Evolutionary conservation across 768 basidiomycete genomes (phyloP), one percentile per base, ranked within the genome.

Genomic region (Boletus insuetus): DNA sequence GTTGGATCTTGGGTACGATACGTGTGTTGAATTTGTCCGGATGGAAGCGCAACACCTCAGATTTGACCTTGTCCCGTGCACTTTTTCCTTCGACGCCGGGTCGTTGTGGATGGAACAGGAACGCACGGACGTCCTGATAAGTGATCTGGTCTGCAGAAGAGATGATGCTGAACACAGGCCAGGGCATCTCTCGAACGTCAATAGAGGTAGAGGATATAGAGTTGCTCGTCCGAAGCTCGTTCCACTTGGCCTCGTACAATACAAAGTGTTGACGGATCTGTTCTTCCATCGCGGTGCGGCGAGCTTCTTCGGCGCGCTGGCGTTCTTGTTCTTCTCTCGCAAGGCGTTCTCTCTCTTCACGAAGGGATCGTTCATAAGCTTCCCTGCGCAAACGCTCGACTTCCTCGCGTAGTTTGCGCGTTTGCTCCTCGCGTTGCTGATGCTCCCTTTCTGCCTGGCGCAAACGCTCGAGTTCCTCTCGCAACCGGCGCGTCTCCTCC

Each of bases 41-140:
- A 56, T 85, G 82, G 74, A 78, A 85, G 20, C 75, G 73, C 43
- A 81, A 62, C 31, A 83, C 64, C 58, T 84, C 82, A n/a, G 54
- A 57, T 54, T 71, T 76, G 55, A 79, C 54, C 19, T 66, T 59
- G 38, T 77, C 78, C 53, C 66, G 69, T 4, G 48, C 60, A 1
- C 67, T 64, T 60, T 74, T 77, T 4, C 63, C 67, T 35, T 69
- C 59, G 22, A 63, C 49, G 7, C 56, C 62, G 0, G 68, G 63
- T 35, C 73, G 71, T 35, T 57, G 64, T 24, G 70, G 68, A 58
- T 76, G 71, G 48, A 75, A 69, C 24, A 81, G 44, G 64, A 84
- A 84, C 37, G 64, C 57, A 1, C 58, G 54, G 4, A 83, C 64
- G 17, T 51, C 63, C 11, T 70, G 61, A 22, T 57, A 46, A 3